Percentiles rank a stretch among this genome's conserved stretches.
Evolutionary conservation across 441 rosid genomes (phyloP).

Genomic region (Mallotus repandus): DNA sequence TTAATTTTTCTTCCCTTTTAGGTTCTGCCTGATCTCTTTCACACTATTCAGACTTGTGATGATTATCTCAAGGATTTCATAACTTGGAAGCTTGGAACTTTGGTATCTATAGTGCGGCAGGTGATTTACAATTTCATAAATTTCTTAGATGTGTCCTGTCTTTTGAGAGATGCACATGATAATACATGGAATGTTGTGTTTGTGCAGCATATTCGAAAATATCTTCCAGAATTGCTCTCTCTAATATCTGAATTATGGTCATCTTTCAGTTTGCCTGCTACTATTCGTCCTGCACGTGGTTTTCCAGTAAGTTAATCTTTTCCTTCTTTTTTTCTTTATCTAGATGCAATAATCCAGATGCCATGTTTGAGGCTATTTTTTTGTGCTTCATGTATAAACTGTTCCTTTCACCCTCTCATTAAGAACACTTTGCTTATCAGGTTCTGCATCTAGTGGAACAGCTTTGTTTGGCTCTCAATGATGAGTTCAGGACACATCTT

Average conservation of each 20-base stretch:
- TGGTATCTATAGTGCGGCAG: slow-evolving; percentile 99
- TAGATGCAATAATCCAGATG: not conserved
- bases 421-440: slow-evolving; percentile 34
- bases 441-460: slow-evolving; percentile 98
- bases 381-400: not conserved
- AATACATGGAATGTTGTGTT: slow-evolving; percentile 25
- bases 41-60: slow-evolving; percentile 91
- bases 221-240: slow-evolving; percentile 81
- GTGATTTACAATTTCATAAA: slow-evolving; percentile 39
- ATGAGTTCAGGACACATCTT: slow-evolving; percentile 94
- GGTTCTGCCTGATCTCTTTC: slow-evolving; percentile 99
- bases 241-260: slow-evolving; percentile 97
- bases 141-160: slow-evolving; percentile 7
- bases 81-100: slow-evolving; percentile 98
- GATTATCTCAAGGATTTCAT: slow-evolving; percentile 93
- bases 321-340: slow-evolving; percentile 4
- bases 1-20: slow-evolving; percentile 26
- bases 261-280: slow-evolving; percentile 84
- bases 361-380: not conserved
- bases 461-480: slow-evolving; percentile 98
- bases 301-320: slow-evolving; percentile 60
- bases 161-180: slow-evolving; percentile 6
- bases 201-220: slow-evolving; percentile 97
- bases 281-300: slow-evolving; percentile 73
- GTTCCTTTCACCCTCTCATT: not conserved